Conservation (phyloP, 345 rosid genomes). For the Syzygium oleosum region DNA sequence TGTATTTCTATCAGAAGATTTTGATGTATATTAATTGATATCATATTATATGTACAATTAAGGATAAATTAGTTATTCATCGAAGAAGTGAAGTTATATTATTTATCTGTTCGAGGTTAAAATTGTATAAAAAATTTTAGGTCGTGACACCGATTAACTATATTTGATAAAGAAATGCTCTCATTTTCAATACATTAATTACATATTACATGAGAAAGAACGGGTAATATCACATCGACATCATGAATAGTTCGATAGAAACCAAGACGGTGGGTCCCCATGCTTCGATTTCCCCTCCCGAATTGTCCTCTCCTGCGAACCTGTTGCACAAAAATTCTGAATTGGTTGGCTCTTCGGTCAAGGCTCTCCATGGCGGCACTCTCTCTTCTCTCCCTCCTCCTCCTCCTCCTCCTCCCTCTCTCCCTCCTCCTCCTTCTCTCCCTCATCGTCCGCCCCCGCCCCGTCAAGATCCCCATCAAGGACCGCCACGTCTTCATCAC, state of each 20-base stretch:
- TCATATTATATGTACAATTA: background rate
- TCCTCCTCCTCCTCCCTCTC: slow-evolving; percentile 30
- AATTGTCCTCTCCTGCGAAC: background rate
- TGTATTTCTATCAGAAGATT: background rate
- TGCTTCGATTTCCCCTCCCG: background rate
- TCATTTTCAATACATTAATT: background rate
- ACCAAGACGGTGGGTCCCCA: background rate
- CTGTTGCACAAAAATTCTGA: background rate
- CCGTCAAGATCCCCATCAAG: slow-evolving; percentile 53
- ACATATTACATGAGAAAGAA: too few relatives aligned
- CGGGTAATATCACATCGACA: too few relatives aligned
- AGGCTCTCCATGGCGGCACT: background rate
- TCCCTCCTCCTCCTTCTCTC: slow-evolving; percentile 33
- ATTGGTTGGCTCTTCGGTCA: background rate
- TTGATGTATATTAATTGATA: background rate
- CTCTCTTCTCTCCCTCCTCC: slow-evolving; percentile 15
- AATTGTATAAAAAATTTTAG: background rate
- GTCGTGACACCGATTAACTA: background rate
- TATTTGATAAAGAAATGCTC: background rate
- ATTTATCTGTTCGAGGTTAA: background rate
- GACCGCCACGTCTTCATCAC: slow-evolving; percentile 82
- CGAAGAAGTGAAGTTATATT: background rate
- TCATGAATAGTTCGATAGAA: too few relatives aligned
- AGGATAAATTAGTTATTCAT: background rate
- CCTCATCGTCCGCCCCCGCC: slow-evolving; percentile 48